These are phyloP conservation scores for Akanthomyces lecanii DNA, from an alignment of 2,329 filamentous ascomycete species.

Conservation along the genomic window DNA sequence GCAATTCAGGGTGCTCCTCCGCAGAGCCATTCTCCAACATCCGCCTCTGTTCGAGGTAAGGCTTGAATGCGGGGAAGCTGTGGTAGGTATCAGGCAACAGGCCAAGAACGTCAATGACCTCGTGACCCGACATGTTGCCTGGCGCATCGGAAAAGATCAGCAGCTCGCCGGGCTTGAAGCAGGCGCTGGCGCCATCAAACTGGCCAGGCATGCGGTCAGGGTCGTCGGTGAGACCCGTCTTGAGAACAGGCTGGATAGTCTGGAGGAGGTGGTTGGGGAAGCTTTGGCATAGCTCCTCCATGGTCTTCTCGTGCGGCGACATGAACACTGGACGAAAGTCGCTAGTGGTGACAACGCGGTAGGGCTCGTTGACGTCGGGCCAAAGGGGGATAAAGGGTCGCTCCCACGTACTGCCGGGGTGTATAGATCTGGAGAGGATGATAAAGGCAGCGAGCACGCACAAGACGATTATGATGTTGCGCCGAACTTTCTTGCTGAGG, in stretches of 20 bases:
- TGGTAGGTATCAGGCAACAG: constrained; percentile 40
- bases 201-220: constrained; percentile 32
- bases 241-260: constrained; percentile 37
- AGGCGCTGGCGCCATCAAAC: constrained; percentile 13
- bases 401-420: neutral
- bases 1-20: constrained; percentile 27
- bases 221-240: constrained; percentile 44
- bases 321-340: constrained; percentile 25
- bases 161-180: constrained; percentile 28
- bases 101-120: constrained; percentile 42
- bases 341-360: constrained; percentile 25
- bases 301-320: constrained; percentile 18
- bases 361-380: constrained; percentile 17
- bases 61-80: constrained; percentile 30
- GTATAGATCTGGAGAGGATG: neutral
- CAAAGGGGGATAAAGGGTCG: constrained; percentile 1
- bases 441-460: neutral
- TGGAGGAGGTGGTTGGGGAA: constrained; percentile 26
- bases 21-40: constrained; percentile 32
- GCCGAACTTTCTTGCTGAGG: neutral
- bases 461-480: neutral
- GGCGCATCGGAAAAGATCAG: constrained; percentile 50
- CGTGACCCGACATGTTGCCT: constrained; percentile 39
- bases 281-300: constrained; percentile 24
- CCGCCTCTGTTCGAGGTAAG: constrained; percentile 38